Evolutionary conservation across 2,329 filamentous ascomycete genomes (phyloP), one percentile per base, ranked within the genome.

Genomic region (Colletotrichum cordylinicola): DNA sequence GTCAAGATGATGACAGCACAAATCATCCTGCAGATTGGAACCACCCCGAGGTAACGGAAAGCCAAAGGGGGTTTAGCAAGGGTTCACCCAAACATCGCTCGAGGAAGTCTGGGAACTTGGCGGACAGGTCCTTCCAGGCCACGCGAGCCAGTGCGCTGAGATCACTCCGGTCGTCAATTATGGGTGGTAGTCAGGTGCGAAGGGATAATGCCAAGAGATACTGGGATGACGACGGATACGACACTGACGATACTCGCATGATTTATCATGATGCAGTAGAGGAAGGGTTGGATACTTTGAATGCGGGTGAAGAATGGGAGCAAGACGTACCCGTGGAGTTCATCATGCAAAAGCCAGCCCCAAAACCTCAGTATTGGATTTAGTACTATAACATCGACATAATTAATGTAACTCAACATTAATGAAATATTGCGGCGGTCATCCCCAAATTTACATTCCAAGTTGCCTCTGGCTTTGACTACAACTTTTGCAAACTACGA

Each of bases 341-440:
- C 13, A 12, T 27, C 3, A 74, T 75, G 62, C 55, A 67, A 55
- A 67, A 9, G 39, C 55, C 39, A 18, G 18, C n/a, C 7, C 12
- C 29, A 8, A 62, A 15, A 27, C 73, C 73, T 31, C 69, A 75
- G 39, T 37, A 62, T 55, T 75, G 73, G 73, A 62, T 75, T 29
- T 75, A 3, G 27, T 33, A 8, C 24, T 27, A 7, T 10, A 31
- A 1, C 2, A 29, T 31, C 12, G 6, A 16, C 10, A 4, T 18
- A 37, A 1, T 37, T 62, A 8, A 13, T 62, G 21, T 16, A 33
- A 21, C 9, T 13, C 10, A 6, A 3, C 12, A 9, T n/a, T 16
- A 31, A 62, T 21, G 12, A 62, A 33, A 13, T 21, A 21, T 2
- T 43, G n/a, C 10, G 10, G 18, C 18, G 39, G 39, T 43, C 9